Percentiles rank a stretch among this genome's conserved stretches.
Conservation (phyloP, 768 basidiomycete species). For the Leccinum boreale region DNA sequence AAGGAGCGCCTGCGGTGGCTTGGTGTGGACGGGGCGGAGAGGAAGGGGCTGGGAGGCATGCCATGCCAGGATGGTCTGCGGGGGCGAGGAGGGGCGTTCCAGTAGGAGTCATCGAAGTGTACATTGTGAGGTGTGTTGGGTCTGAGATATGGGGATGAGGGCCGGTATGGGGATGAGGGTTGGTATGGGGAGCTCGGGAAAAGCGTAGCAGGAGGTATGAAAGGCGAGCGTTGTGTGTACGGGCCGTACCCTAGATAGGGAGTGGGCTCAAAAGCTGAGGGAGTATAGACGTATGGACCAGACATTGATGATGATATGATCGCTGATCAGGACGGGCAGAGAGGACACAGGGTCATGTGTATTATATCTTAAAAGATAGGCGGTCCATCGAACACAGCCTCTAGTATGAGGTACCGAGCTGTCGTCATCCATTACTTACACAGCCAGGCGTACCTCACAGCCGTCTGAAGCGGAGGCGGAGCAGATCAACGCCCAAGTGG, state of each 20-base stretch:
- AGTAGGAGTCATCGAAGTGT: slow-evolving; percentile 20
- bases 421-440: slow-evolving; percentile 3
- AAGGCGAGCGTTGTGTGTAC: slow-evolving; percentile 39
- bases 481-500: slow-evolving; percentile 2
- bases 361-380: slow-evolving; percentile 20
- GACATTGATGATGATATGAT: slow-evolving; percentile 30
- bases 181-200: slow-evolving; percentile 37
- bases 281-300: slow-evolving; percentile 42
- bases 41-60: slow-evolving; percentile 23
- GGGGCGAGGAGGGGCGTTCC: slow-evolving; percentile 26
- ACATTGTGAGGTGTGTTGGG: slow-evolving; percentile 29
- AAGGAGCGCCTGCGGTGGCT: slow-evolving; percentile 29
- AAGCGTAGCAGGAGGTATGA: slow-evolving; percentile 39
- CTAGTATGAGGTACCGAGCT: background rate
- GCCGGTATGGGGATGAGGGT: slow-evolving; percentile 26
- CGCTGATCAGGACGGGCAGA: background rate
- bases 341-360: background rate
- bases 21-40: slow-evolving; percentile 14
- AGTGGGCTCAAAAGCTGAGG: slow-evolving; percentile 34
- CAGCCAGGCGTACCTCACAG: slow-evolving; percentile 13
- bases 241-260: slow-evolving; percentile 33
- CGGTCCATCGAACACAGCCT: slow-evolving; percentile 11
- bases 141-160: slow-evolving; percentile 27
- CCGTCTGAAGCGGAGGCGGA: slow-evolving; percentile 1
- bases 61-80: slow-evolving; percentile 47